Conservation (phyloP, 2,329 filamentous ascomycete genomes). For the Alternaria ethzedia region DNA sequence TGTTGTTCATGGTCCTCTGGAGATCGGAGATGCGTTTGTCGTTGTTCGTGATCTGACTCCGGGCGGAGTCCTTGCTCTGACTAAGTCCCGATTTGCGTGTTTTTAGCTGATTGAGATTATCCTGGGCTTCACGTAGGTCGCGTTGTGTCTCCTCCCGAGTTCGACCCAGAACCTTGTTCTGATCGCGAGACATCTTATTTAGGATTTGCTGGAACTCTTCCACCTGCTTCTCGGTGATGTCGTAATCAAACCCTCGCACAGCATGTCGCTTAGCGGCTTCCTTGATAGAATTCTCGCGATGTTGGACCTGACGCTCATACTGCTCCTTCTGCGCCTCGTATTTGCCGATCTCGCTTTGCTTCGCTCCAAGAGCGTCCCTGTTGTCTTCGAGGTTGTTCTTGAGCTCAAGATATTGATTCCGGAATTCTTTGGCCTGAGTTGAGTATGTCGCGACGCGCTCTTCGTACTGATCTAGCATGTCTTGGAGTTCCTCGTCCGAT, state of each 20-base stretch:
- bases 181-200: constrained; percentile 75
- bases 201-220: constrained; percentile 79
- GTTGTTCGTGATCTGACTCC: constrained; percentile 73
- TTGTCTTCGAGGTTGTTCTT: constrained; percentile 56
- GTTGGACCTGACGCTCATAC: constrained; percentile 78
- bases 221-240: constrained; percentile 76
- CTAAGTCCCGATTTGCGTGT: constrained; percentile 73
- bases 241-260: constrained; percentile 83
- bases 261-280: constrained; percentile 77
- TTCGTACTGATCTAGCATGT: constrained; percentile 77
- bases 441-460: constrained; percentile 71
- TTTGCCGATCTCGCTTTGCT: constrained; percentile 71
- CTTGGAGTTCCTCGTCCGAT: constrained; percentile 75
- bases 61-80: constrained; percentile 76
- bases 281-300: constrained; percentile 75
- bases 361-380: constrained; percentile 52
- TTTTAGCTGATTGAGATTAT: constrained; percentile 73
- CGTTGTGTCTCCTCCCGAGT: constrained; percentile 74
- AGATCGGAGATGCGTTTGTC: constrained; percentile 72
- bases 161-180: constrained; percentile 77
- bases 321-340: constrained; percentile 85
- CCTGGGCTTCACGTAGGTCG: constrained; percentile 77
- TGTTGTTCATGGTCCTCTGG: constrained; percentile 72
- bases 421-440: constrained; percentile 68
- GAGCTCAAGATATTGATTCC: constrained; percentile 70